phyloP scores from a whole-genome alignment of 306 rosid species.

The Luffa aegyptiaca region DNA sequence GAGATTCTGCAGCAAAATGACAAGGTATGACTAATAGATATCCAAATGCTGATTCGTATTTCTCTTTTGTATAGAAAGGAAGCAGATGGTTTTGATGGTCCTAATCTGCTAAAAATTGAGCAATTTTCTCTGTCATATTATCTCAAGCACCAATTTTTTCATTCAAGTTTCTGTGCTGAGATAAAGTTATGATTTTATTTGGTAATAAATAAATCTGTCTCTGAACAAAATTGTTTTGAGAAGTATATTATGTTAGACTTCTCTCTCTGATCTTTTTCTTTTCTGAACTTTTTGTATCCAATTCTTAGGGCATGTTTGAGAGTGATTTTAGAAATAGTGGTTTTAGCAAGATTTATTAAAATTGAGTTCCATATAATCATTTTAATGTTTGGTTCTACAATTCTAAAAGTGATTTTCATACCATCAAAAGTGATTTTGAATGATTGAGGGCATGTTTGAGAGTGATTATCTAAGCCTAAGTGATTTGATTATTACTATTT shows the following conservation, averaged over 20 bases:
- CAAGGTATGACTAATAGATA: slow-evolving; percentile 47
- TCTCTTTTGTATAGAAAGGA: not conserved
- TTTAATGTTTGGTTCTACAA: no score
- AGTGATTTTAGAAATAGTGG: no score
- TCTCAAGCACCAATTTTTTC: not conserved
- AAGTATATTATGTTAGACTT: not conserved
- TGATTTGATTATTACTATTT: no score
- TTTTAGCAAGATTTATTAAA: no score
- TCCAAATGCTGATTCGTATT: slow-evolving; percentile 1
- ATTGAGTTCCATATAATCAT: no score
- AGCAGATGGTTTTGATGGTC: not conserved
- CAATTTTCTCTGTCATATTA: not conserved
- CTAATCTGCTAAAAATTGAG: not conserved
- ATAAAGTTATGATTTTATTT: not conserved
- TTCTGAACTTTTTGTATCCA: not conserved
- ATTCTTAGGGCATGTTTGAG: no score
- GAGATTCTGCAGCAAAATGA: slow-evolving; percentile 70
- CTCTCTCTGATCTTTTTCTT: not conserved
- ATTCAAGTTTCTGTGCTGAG: not conserved
- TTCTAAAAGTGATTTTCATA: no score
- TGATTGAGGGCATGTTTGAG: no score
- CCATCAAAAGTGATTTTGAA: no score
- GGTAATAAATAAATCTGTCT: not conserved
- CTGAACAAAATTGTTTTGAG: no score
- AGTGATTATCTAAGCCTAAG: no score